Conservation (phyloP, 129 eudicot species). For the Escallonia rubra region DNA sequence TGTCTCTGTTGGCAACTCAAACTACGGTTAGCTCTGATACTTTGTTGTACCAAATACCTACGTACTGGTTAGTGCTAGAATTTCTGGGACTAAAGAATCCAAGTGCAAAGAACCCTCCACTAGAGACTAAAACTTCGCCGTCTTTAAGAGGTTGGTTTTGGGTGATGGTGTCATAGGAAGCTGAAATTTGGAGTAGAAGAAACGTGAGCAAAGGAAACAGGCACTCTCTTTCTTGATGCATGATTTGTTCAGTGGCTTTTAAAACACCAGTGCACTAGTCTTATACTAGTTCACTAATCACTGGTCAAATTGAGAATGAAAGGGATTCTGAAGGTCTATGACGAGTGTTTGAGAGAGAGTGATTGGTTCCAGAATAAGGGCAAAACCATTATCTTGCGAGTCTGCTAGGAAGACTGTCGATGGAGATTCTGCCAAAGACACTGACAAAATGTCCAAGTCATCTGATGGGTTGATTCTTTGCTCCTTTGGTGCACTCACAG, state of each 20-base stretch:
- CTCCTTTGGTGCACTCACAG: too few species aligned
- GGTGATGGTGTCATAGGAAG: constrained; percentile 13
- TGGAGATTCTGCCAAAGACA: too few species aligned
- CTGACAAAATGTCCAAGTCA: too few species aligned
- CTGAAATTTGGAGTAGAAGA: not conserved
- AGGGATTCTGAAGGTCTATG: too few species aligned
- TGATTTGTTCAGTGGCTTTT: not conserved
- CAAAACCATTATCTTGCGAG: too few species aligned
- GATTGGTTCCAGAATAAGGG: too few species aligned
- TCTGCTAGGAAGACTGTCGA: too few species aligned
- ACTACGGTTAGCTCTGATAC: constrained; percentile 10
- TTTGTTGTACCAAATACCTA: constrained; percentile 25
- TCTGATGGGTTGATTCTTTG: too few species aligned
- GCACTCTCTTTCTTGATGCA: not conserved
- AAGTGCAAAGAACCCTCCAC: constrained; percentile 10
- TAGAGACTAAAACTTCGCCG: constrained; percentile 14
- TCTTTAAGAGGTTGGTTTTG: constrained; percentile 5
- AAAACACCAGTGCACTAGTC: too few species aligned
- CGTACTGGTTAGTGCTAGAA: constrained; percentile 11
- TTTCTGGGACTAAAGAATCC: constrained; percentile 25
- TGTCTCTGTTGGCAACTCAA: constrained; percentile 22
- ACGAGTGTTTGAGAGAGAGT: too few species aligned
- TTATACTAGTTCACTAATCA: too few species aligned
- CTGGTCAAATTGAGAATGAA: too few species aligned
- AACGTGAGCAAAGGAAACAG: not conserved